Percentiles rank a stretch among this genome's conserved stretches.
Evolutionary conservation across 148 eudicot species (phyloP).

Genomic region (Tetragonia tetragonoides): DNA sequence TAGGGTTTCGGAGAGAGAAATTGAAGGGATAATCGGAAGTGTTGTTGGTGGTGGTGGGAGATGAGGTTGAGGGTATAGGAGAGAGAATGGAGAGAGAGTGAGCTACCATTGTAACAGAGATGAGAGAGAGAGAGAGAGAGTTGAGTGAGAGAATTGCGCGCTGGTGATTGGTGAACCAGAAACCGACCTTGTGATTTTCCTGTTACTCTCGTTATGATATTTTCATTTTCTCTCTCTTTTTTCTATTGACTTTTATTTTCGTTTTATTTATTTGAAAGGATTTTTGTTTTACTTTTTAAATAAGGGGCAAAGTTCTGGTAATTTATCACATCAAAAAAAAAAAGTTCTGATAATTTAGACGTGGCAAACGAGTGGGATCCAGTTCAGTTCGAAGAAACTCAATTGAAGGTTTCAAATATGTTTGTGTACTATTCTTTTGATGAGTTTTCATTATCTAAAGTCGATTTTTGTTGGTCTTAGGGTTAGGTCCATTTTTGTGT

Average conservation of each 20-base stretch:
- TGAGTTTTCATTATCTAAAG: no score
- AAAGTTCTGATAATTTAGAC: no score
- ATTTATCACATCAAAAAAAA: no score
- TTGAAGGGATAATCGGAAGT: constrained; percentile 23
- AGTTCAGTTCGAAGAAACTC: no score
- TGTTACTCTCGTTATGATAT: neutral
- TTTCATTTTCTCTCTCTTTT: constrained; percentile 14
- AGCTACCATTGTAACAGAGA: constrained; percentile 25
- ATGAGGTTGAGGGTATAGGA: constrained; percentile 28
- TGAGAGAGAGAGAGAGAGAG: neutral
- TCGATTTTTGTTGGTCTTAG: no score
- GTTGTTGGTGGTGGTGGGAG: constrained; percentile 21
- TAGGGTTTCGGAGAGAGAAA: constrained; percentile 33
- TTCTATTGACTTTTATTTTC: neutral
- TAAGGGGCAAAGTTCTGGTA: no score
- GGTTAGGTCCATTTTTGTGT: no score
- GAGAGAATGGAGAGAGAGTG: constrained; percentile 43
- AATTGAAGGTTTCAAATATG: no score
- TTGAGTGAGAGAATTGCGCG: neutral
- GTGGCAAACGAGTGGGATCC: no score
- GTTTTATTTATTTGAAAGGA: no score
- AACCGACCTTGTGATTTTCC: constrained; percentile 6
- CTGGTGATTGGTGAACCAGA: neutral
- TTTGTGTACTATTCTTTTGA: no score
- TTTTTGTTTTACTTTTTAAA: no score